phyloP scores from a whole-genome alignment of 345 rosid species.

The Cochlearia excelsa region DNA sequence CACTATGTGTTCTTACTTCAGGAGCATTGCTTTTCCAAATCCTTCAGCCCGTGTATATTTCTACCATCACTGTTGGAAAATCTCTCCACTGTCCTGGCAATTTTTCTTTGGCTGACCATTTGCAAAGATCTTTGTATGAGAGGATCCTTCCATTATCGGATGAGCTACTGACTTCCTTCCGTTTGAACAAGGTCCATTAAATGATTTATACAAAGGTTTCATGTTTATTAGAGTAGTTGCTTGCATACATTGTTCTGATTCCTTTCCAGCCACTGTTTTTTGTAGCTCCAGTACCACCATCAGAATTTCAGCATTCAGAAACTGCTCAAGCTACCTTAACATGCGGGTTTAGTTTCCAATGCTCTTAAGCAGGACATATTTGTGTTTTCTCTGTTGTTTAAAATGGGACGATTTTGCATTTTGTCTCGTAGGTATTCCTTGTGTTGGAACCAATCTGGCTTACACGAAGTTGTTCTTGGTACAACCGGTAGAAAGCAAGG shows the following conservation, averaged over 20 bases:
- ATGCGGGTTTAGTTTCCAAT: constrained; percentile 62
- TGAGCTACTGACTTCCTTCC: constrained; percentile 48
- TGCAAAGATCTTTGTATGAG: constrained; percentile 53
- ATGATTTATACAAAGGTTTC: constrained; percentile 19
- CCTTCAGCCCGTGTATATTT: constrained; percentile 67
- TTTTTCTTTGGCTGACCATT: constrained; percentile 44
- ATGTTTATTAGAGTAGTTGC: not conserved
- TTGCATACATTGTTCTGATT: constrained; percentile 25
- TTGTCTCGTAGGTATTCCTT: constrained; percentile 63
- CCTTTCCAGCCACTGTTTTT: constrained; percentile 64
- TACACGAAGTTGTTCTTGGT: constrained; percentile 90
- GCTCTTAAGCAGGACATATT: constrained; percentile 15
- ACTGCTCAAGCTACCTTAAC: constrained; percentile 76
- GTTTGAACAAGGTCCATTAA: constrained; percentile 56
- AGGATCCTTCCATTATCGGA: constrained; percentile 47
- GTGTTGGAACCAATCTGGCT: constrained; percentile 82
- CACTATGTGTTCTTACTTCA: constrained; percentile 38
- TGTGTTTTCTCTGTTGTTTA: constrained; percentile 16
- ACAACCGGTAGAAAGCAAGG: constrained; percentile 97
- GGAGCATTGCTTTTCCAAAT: constrained; percentile 75
- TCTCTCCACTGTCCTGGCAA: constrained; percentile 43
- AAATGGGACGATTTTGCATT: not conserved
- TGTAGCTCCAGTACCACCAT: constrained; percentile 62
- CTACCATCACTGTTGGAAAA: constrained; percentile 68
- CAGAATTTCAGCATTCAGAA: constrained; percentile 85